Conservation (phyloP, 768 basidiomycete genomes). For the Tremella fuciformis region DNA sequence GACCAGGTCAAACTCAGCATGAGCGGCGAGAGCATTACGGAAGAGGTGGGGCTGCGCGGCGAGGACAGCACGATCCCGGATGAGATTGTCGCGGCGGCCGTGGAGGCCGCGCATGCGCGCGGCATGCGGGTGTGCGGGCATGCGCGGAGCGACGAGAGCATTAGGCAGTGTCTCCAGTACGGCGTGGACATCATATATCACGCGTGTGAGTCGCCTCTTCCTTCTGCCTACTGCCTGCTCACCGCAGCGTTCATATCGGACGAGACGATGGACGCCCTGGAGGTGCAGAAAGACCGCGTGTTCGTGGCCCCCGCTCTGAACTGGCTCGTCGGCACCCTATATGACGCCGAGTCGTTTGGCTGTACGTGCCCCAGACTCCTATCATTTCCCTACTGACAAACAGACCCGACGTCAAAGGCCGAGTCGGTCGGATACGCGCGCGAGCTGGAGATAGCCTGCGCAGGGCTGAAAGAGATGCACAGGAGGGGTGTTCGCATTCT, state of each 20-base stretch:
- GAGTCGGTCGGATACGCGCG: constrained; percentile 10
- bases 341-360: constrained; percentile 7
- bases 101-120: constrained; percentile 7
- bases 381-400: not conserved
- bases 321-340: constrained; percentile 7
- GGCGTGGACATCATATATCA: constrained; percentile 12
- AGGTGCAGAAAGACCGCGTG: constrained; percentile 8
- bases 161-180: constrained; percentile 12
- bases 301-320: constrained; percentile 10
- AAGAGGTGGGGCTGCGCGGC: not conserved
- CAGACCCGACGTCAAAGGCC: constrained; percentile 9
- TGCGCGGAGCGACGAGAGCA: constrained; percentile 11
- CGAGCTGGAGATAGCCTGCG: constrained; percentile 7
- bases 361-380: constrained; percentile 2
- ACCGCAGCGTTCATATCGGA: constrained; percentile 10
- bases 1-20: constrained; percentile 12
- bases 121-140: constrained; percentile 14
- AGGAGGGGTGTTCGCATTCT: not conserved
- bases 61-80: constrained; percentile 14
- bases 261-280: constrained; percentile 9
- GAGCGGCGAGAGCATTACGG: constrained; percentile 11
- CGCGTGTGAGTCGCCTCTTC: constrained; percentile 1
- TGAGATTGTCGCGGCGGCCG: constrained; percentile 11
- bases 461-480: constrained; percentile 12
- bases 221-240: not conserved